Evolutionary conservation across 2,329 filamentous ascomycete species (phyloP).

Genomic region (Alternaria postmessia): DNA sequence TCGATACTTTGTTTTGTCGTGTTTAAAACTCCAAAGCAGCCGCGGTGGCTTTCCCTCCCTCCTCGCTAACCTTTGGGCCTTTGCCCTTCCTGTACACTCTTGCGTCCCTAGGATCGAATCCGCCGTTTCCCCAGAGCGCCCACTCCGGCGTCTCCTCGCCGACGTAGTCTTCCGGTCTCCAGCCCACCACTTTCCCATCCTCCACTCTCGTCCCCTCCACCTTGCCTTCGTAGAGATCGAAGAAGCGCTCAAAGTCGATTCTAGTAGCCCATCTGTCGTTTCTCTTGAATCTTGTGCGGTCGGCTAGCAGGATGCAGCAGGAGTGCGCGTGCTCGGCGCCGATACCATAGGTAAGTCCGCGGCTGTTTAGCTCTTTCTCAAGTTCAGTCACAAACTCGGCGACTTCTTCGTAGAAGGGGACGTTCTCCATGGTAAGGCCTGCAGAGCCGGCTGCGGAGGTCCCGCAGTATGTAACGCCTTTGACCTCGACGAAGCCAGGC

Average conservation of each 20-base stretch:
- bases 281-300: slow-evolving; percentile 74
- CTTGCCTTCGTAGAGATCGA: slow-evolving; percentile 75
- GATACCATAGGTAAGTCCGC: slow-evolving; percentile 85
- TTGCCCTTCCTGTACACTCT: slow-evolving; percentile 87
- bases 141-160: slow-evolving; percentile 85
- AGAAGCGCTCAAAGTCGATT: slow-evolving; percentile 91
- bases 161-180: slow-evolving; percentile 91
- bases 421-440: slow-evolving; percentile 95
- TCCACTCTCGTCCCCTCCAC: slow-evolving; percentile 50
- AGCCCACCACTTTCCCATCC: slow-evolving; percentile 63
- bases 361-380: slow-evolving; percentile 70
- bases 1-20: background rate
- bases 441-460: slow-evolving; percentile 84
- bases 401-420: slow-evolving; percentile 94
- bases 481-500: slow-evolving; percentile 93
- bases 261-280: slow-evolving; percentile 86
- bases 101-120: slow-evolving; percentile 90
- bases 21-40: slow-evolving; percentile 20
- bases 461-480: slow-evolving; percentile 96
- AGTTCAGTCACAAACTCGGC: slow-evolving; percentile 81
- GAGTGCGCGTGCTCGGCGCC: slow-evolving; percentile 95
- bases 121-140: slow-evolving; percentile 93
- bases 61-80: slow-evolving; percentile 51
- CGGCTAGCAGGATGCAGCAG: slow-evolving; percentile 89
- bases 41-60: slow-evolving; percentile 11